phyloP scores from a whole-genome alignment of 148 eudicot genomes.

The Chenopodium formosanum region DNA sequence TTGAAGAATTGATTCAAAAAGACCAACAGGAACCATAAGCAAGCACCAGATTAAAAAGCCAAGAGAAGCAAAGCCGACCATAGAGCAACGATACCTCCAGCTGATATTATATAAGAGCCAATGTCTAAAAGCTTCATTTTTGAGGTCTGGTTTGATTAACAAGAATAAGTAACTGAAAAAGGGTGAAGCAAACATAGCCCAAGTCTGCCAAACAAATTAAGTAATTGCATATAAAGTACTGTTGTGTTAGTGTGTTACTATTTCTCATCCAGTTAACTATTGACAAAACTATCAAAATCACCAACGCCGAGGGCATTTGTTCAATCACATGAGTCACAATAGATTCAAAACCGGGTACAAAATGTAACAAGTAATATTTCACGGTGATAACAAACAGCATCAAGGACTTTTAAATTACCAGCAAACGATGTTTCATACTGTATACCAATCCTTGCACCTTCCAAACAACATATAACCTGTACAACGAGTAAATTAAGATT shows the following conservation, averaged over 20 bases:
- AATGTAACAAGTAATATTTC: neutral
- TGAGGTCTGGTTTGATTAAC: too few species aligned
- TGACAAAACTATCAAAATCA: neutral
- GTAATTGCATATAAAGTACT: neutral
- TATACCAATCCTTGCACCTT: constrained; percentile 96
- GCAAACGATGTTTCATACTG: constrained; percentile 94
- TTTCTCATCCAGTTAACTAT: neutral
- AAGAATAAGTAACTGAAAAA: too few species aligned
- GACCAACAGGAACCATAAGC: too few species aligned
- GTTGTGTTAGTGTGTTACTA: neutral
- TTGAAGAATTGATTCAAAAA: too few species aligned
- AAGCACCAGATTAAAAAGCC: too few species aligned
- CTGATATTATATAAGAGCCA: too few species aligned
- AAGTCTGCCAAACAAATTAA: neutral
- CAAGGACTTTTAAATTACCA: constrained; percentile 43
- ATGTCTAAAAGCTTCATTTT: too few species aligned
- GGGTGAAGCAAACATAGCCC: neutral
- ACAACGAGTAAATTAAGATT: constrained; percentile 9
- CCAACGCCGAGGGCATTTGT: neutral
- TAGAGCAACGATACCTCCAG: too few species aligned
- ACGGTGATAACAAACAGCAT: neutral
- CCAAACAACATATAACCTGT: constrained; percentile 88
- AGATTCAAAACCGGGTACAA: neutral
- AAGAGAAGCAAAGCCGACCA: too few species aligned
- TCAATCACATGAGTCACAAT: neutral